These are phyloP conservation scores for Vigna reflexopilosa DNA, from an alignment of 306 rosid genomes.

Conservation along the genomic window DNA sequence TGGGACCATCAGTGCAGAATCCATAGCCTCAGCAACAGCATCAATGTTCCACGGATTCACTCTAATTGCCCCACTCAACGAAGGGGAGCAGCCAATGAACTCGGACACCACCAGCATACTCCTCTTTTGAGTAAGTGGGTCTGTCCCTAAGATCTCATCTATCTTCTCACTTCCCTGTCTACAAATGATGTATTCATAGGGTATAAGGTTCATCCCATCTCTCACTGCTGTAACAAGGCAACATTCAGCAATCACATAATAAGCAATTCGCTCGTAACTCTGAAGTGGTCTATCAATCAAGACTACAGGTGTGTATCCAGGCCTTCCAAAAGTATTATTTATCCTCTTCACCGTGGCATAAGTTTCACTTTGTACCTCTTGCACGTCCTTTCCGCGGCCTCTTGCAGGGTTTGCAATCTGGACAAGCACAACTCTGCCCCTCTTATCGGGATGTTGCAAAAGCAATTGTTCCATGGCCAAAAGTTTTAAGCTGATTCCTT, in stretches of 20 bases:
- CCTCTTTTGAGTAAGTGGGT: slow-evolving; percentile 55
- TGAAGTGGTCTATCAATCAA: slow-evolving; percentile 79
- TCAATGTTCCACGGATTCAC: slow-evolving; percentile 95
- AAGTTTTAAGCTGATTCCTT: slow-evolving; percentile 89
- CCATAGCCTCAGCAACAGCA: slow-evolving; percentile 92
- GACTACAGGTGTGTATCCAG: slow-evolving; percentile 80
- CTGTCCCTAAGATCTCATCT: slow-evolving; percentile 66
- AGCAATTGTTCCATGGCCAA: slow-evolving; percentile 91
- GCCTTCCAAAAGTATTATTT: slow-evolving; percentile 64
- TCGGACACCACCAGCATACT: slow-evolving; percentile 90
- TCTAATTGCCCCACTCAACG: slow-evolving; percentile 87
- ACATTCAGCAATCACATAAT: slow-evolving; percentile 81
- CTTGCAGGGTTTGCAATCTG: slow-evolving; percentile 94
- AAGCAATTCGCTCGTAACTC: slow-evolving; percentile 79
- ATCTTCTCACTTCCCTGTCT: slow-evolving; percentile 84
- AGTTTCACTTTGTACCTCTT: slow-evolving; percentile 79
- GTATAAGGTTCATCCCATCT: slow-evolving; percentile 96
- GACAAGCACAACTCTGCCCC: slow-evolving; percentile 81
- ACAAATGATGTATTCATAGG: slow-evolving; percentile 82
- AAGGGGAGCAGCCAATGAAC: slow-evolving; percentile 93
- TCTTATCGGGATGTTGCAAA: slow-evolving; percentile 75
- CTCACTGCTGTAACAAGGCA: slow-evolving; percentile 95
- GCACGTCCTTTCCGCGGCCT: slow-evolving; percentile 86
- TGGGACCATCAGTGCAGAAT: slow-evolving; percentile 64
- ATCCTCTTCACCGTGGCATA: slow-evolving; percentile 69